These are phyloP conservation scores for Lactifluus rugatus DNA, from an alignment of 768 basidiomycete species.

Conservation along the genomic window DNA sequence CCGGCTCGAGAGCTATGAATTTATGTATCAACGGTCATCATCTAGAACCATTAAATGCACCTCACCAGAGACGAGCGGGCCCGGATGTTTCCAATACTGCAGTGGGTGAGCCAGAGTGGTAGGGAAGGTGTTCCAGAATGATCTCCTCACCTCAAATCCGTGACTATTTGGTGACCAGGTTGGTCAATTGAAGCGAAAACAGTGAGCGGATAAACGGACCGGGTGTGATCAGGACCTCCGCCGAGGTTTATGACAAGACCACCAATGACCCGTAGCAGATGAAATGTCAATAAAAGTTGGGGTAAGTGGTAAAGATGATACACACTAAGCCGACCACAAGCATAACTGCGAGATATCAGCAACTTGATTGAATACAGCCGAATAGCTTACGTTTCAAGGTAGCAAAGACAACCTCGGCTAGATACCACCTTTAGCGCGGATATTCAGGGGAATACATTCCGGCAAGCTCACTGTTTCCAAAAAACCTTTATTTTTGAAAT, in stretches of 20 bases:
- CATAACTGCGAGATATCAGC: slow-evolving; percentile 14
- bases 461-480: slow-evolving; percentile 13
- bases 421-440: not conserved
- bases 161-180: slow-evolving; percentile 3
- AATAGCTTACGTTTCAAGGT: slow-evolving; percentile 17
- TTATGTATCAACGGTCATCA: not conserved
- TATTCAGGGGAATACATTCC: not conserved
- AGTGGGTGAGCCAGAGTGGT: not conserved
- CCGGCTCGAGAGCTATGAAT: slow-evolving; percentile 15
- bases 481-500: slow-evolving; percentile 3
- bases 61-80: slow-evolving; percentile 17
- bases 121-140: not conserved
- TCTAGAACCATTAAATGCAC: not conserved
- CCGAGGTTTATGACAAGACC: slow-evolving; percentile 17
- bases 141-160: slow-evolving; percentile 13
- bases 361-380: not conserved
- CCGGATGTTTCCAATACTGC: slow-evolving; percentile 19
- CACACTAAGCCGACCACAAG: slow-evolving; percentile 18
- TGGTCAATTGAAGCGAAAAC: not conserved
- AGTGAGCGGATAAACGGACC: not conserved
- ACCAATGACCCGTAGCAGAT: slow-evolving; percentile 12
- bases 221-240: slow-evolving; percentile 18
- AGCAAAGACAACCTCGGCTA: slow-evolving; percentile 17
- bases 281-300: not conserved
- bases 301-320: not conserved